Evolutionary conservation across 2,329 filamentous ascomycete species (phyloP).

Genomic region (Zalaria obscura): DNA sequence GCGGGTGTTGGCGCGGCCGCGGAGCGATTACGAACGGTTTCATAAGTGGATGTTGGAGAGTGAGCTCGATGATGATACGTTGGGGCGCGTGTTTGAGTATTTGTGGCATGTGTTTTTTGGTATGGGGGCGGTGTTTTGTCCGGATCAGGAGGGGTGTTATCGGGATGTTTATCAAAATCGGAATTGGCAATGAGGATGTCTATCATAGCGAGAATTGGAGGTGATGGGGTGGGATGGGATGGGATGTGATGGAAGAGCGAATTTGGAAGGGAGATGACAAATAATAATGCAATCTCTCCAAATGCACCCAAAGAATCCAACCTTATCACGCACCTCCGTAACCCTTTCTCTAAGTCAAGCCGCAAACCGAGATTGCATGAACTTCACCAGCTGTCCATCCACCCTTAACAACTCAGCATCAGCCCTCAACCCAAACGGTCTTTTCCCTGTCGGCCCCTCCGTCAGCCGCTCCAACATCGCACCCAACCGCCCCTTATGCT

Average conservation of each 20-base stretch:
- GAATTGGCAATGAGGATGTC: too few relatives aligned
- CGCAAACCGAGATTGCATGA: constrained; percentile 11
- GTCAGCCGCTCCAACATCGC: constrained; percentile 10
- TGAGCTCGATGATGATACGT: constrained; percentile 30
- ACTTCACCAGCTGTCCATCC: constrained; percentile 15
- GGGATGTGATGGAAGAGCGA: too few relatives aligned
- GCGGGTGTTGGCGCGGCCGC: constrained; percentile 33
- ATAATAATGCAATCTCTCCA: too few relatives aligned
- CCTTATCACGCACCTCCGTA: too few relatives aligned
- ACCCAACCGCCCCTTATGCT: constrained; percentile 11
- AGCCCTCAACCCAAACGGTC: constrained; percentile 16
- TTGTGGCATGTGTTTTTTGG: constrained; percentile 38
- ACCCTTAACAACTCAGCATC: constrained; percentile 19
- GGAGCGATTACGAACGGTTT: constrained; percentile 40
- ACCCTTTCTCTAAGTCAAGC: too few relatives aligned
- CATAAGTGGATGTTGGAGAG: constrained; percentile 48
- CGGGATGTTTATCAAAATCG: not conserved
- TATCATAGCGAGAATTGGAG: too few relatives aligned
- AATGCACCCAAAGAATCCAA: too few relatives aligned
- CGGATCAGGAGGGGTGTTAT: not conserved
- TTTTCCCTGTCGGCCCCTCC: constrained; percentile 6
- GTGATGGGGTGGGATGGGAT: too few relatives aligned
- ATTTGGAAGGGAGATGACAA: too few relatives aligned
- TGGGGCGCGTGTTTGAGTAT: constrained; percentile 49
- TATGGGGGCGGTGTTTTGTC: constrained; percentile 1